Evolutionary conservation across 2,329 filamentous ascomycete species (phyloP).

Genomic region (Ophiosphaerella herpotricha): DNA sequence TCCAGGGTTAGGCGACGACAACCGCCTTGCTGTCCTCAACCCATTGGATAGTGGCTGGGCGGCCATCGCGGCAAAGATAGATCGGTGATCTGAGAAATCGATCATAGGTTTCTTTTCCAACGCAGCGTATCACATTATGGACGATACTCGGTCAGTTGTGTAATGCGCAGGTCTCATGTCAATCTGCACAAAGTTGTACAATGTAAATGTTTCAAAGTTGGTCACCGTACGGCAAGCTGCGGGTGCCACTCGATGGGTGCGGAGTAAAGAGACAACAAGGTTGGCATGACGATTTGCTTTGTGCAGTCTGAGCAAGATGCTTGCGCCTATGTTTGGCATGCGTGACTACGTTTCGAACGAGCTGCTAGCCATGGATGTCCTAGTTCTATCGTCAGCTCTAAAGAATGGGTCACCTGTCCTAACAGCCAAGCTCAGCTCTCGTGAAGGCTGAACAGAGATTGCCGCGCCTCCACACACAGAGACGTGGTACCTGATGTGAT

Average conservation of each 20-base stretch:
- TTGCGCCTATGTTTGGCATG: slow-evolving; percentile 12
- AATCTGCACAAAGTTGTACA: too few species aligned
- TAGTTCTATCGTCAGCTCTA: neutral
- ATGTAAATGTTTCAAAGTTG: too few species aligned
- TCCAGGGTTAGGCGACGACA: neutral
- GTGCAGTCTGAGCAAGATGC: slow-evolving; percentile 9
- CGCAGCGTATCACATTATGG: too few species aligned
- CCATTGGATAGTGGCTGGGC: too few species aligned
- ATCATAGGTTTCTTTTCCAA: too few species aligned
- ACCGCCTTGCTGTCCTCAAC: too few species aligned
- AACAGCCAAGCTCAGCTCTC: neutral
- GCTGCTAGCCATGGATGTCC: neutral
- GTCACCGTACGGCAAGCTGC: neutral
- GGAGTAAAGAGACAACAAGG: too few species aligned
- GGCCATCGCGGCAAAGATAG: neutral
- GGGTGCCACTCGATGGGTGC: slow-evolving; percentile 1
- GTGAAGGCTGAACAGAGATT: slow-evolving; percentile 12
- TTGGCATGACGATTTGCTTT: slow-evolving; percentile 3
- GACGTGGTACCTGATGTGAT: slow-evolving; percentile 13
- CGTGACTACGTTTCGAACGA: slow-evolving; percentile 12
- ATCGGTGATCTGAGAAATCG: neutral
- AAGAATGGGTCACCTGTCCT: neutral
- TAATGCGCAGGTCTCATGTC: too few species aligned
- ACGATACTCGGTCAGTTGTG: too few species aligned
- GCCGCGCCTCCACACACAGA: slow-evolving; percentile 19